Evolutionary conservation across 192 early-diverging fungal species (phyloP), one percentile per base, ranked within the genome.

Genomic region (Polychytrium aggregatum): DNA sequence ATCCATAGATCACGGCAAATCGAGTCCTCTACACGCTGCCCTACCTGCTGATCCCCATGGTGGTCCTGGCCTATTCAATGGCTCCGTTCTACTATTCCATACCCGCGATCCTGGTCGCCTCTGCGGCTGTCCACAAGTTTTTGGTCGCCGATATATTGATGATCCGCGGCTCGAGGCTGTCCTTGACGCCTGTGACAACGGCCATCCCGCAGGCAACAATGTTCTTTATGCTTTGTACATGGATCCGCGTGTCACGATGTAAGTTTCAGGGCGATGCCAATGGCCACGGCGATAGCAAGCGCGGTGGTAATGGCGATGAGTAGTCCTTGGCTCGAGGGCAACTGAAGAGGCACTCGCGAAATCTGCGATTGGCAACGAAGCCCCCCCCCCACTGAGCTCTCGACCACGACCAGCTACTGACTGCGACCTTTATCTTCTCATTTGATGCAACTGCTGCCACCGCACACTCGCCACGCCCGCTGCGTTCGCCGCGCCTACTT

Each of bases 181-280:
- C 76, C 48, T 60, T 71, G 49, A 88, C 88, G 34, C 93, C 93
- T 0, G 89, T 88, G 45, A 73, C 83, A 46, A 83, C 85, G 0
- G 76, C 81, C 37, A 80, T 97, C 51, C 88, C 88, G 55, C 94
- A 97, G 66, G 70, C 87, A 2, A 85, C 85, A 1, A 70, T 89
- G 10, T 70, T 93, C 51, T 85, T 73, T 60, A 76, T 82, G 5
- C 50, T 74, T 16, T 18, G 79, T 17, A 71, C 75, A 2, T 96
- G 86, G 86, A 41, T 64, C 14, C 62, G 65, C 10, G 60, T 92
- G n/a, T 51, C 90, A 10, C 81, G 79, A 27, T 70, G 82, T 72
- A 83, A 63, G 22, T 53, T 36, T n/a, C 41, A 45, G 24, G 10
- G 20, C 31, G 31, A 33, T 33, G 31, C 27, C 26, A 34, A 34